These are phyloP conservation scores for Scedosporium boydii DNA, from an alignment of 2,329 filamentous ascomycete genomes.

Conservation along the genomic window DNA sequence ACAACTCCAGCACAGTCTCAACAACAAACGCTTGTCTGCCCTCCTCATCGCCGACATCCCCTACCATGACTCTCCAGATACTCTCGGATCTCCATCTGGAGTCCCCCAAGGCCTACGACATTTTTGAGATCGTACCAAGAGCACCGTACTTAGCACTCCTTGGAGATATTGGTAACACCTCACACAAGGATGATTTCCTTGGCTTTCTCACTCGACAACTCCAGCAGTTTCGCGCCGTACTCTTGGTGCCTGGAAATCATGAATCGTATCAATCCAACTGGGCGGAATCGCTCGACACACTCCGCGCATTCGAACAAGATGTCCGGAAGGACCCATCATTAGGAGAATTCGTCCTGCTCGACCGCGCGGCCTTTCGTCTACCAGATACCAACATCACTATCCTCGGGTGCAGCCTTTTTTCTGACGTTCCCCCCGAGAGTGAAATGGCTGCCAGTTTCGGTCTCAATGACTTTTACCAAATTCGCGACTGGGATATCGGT, in stretches of 20 bases:
- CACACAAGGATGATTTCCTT: slow-evolving; percentile 31
- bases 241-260: slow-evolving; percentile 48
- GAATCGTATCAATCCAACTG: slow-evolving; percentile 38
- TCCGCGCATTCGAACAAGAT: slow-evolving; percentile 22
- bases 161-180: slow-evolving; percentile 43
- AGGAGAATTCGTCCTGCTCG: slow-evolving; percentile 30
- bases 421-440: slow-evolving; percentile 28
- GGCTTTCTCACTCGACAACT: slow-evolving; percentile 39
- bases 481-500: slow-evolving; percentile 25
- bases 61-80: slow-evolving; percentile 28
- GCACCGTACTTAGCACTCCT: slow-evolving; percentile 44
- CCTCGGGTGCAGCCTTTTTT: slow-evolving; percentile 36
- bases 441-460: slow-evolving; percentile 27
- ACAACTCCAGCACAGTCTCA: no score
- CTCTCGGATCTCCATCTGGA: slow-evolving; percentile 52
- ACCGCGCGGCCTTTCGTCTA: slow-evolving; percentile 18
- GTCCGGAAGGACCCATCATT: slow-evolving; percentile 14
- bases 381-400: slow-evolving; percentile 18
- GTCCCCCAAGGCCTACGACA: slow-evolving; percentile 35
- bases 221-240: slow-evolving; percentile 33
- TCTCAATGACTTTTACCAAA: slow-evolving; percentile 43
- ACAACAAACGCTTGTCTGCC: no score
- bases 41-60: background rate
- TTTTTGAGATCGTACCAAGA: slow-evolving; percentile 34
- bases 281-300: slow-evolving; percentile 17